Conservation (phyloP, 768 basidiomycete genomes). For the Tricholoma terreum region DNA sequence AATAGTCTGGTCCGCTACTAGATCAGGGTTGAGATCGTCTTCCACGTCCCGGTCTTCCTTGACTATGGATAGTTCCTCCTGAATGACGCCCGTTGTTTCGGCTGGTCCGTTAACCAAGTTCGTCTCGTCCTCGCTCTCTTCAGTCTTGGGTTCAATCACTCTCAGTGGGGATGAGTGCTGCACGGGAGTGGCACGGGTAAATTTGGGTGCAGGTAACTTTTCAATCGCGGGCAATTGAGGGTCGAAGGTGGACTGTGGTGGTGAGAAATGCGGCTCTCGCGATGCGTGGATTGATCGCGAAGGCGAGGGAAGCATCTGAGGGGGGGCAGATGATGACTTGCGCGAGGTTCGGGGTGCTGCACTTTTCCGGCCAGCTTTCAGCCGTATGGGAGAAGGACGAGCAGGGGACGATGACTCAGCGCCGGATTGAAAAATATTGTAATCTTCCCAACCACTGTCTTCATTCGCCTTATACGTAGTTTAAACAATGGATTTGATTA, state of each 20-base stretch:
- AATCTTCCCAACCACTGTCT: slow-evolving; percentile 88
- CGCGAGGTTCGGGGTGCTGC: slow-evolving; percentile 48
- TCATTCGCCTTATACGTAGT: slow-evolving; percentile 32
- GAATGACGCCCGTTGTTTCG: slow-evolving; percentile 1
- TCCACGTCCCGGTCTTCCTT: slow-evolving; percentile 10
- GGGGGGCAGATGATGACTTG: slow-evolving; percentile 72
- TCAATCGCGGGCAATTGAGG: slow-evolving; percentile 43
- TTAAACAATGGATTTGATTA: neutral
- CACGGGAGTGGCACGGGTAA: neutral
- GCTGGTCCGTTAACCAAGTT: slow-evolving; percentile 11
- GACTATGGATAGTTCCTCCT: slow-evolving; percentile 4
- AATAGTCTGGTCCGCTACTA: neutral
- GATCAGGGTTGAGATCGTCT: slow-evolving; percentile 8
- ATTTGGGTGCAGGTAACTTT: slow-evolving; percentile 16
- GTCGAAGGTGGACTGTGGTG: slow-evolving; percentile 55
- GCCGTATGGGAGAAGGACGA: slow-evolving; percentile 54
- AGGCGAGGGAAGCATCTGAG: slow-evolving; percentile 48
- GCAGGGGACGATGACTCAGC: slow-evolving; percentile 81
- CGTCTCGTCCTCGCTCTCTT: slow-evolving; percentile 27
- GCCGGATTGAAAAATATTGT: slow-evolving; percentile 89
- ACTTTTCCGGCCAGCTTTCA: slow-evolving; percentile 42
- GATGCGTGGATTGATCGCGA: slow-evolving; percentile 30
- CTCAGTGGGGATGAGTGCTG: slow-evolving; percentile 3
- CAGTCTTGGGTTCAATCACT: slow-evolving; percentile 14
- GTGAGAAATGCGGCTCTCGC: slow-evolving; percentile 30